phyloP scores from a whole-genome alignment of 106 monocot species.

The Apostasia ramifera region DNA sequence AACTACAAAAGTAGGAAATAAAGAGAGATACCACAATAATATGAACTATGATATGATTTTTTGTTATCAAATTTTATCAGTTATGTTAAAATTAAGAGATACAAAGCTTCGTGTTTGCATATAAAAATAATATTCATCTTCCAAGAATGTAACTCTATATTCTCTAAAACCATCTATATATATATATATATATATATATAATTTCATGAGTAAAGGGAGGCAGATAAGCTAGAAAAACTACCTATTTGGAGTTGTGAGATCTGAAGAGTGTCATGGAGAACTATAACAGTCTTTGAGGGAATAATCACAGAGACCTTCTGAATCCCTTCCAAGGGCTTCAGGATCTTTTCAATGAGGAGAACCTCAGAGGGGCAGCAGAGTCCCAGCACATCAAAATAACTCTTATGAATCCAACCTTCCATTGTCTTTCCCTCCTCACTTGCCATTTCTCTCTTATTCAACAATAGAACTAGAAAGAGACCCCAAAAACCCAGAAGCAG shows the following conservation, averaged over 20 bases:
- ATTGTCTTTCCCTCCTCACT: background rate
- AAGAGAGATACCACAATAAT: too few relatives aligned
- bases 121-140: too few relatives aligned
- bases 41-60: too few relatives aligned
- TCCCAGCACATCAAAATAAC: slow-evolving; percentile 89
- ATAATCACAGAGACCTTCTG: slow-evolving; percentile 63
- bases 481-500: background rate
- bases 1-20: too few relatives aligned
- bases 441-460: background rate
- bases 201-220: background rate
- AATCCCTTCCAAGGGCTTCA: slow-evolving; percentile 50
- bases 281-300: slow-evolving; percentile 76
- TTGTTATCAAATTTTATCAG: too few relatives aligned
- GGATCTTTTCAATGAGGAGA: slow-evolving; percentile 66
- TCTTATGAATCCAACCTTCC: slow-evolving; percentile 41
- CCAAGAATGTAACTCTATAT: too few relatives aligned
- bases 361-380: slow-evolving; percentile 87
- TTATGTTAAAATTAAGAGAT: too few relatives aligned
- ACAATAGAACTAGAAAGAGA: background rate
- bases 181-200: background rate
- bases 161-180: background rate
- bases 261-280: slow-evolving; percentile 53
- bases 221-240: slow-evolving; percentile 6
- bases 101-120: too few relatives aligned
- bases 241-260: slow-evolving; percentile 72